These are phyloP conservation scores for Kurtzmaniella quercitrusa DNA, from an alignment of 1,139 yeast species.

Conservation along the genomic window DNA sequence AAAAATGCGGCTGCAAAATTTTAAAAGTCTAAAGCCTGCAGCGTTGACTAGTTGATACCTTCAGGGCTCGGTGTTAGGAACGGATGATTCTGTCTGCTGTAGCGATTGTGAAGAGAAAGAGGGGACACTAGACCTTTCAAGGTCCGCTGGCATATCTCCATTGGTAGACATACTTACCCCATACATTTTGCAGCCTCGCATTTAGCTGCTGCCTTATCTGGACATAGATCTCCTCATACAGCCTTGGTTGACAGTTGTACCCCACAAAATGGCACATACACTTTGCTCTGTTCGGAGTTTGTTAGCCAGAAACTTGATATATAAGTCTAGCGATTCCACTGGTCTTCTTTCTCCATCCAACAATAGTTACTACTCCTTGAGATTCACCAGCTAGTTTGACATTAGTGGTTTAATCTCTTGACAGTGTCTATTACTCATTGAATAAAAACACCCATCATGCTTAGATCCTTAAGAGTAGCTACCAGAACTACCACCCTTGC, in stretches of 20 bases:
- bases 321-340: no score
- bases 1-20: neutral
- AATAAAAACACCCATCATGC: neutral
- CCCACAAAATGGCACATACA: neutral
- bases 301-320: no score
- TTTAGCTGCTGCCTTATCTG: neutral
- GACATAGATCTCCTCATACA: neutral
- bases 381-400: neutral
- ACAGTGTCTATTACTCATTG: neutral
- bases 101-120: no score
- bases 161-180: no score
- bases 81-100: no score
- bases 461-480: conserved; percentile 1
- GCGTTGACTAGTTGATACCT: no score
- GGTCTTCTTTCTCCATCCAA: no score
- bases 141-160: no score
- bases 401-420: neutral
- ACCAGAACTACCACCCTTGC: neutral
- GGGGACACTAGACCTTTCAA: no score
- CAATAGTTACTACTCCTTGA: neutral
- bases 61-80: no score
- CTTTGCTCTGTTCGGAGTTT: neutral
- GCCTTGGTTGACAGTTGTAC: no score
- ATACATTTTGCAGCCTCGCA: neutral
- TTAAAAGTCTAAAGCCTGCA: no score